These are phyloP conservation scores for Dactylellina cionopaga DNA, from an alignment of 2,329 filamentous ascomycete genomes.

Conservation along the genomic window DNA sequence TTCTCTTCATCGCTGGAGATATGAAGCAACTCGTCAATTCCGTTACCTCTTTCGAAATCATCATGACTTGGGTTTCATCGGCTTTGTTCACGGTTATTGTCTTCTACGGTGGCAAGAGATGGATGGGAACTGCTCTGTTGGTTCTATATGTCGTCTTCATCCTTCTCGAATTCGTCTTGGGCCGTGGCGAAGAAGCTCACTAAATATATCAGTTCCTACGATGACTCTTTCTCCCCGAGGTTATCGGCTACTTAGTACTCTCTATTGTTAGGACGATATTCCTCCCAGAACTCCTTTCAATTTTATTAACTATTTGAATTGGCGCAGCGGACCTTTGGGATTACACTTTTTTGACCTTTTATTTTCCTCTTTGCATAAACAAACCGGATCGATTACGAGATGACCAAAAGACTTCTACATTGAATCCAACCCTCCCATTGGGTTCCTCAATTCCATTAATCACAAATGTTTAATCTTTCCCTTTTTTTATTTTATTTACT, in stretches of 20 bases:
- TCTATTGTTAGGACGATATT: not conserved
- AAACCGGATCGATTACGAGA: conserved; percentile 50
- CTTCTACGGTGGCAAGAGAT: conserved; percentile 58
- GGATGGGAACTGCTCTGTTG: conserved; percentile 59
- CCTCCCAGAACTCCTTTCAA: not conserved
- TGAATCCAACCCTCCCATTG: not conserved
- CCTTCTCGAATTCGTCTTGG: conserved; percentile 39
- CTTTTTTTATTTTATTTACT: conserved; percentile 13
- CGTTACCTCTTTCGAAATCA: conserved; percentile 58
- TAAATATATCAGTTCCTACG: conserved; percentile 6
- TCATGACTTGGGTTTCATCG: conserved; percentile 58
- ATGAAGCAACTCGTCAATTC: conserved; percentile 55
- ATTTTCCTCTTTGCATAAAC: conserved; percentile 13
- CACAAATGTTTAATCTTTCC: conserved; percentile 30
- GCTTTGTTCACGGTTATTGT: conserved; percentile 58
- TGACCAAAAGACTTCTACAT: conserved; percentile 30
- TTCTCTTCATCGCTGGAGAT: conserved; percentile 59
- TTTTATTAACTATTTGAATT: conserved; percentile 18
- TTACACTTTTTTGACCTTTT: conserved; percentile 22
- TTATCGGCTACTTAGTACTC: no score
- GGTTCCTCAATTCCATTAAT: conserved; percentile 14
- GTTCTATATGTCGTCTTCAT: conserved; percentile 59
- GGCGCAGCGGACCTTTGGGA: conserved; percentile 51
- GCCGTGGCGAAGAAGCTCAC: conserved; percentile 33
- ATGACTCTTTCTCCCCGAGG: no score